Evolutionary conservation across 352 stramenopile genomes (phyloP).

Genomic region (Blastocystis sp.): DNA sequence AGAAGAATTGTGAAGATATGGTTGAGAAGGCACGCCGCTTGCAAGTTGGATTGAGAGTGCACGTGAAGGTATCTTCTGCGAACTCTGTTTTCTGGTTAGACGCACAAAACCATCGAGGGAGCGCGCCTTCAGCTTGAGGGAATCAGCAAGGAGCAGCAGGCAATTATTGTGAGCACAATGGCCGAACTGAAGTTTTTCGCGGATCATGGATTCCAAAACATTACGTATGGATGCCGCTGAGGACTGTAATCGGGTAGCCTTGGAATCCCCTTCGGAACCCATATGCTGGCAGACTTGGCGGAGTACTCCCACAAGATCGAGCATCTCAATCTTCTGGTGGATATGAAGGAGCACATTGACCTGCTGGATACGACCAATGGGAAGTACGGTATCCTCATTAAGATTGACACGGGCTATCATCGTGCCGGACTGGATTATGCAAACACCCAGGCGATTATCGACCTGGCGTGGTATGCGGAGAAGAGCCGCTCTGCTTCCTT

Average conservation of each 20-base stretch:
- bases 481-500: constrained; percentile 8
- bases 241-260: constrained; percentile 17
- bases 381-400: constrained; percentile 59
- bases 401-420: constrained; percentile 69
- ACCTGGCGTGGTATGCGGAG: not conserved
- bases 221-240: constrained; percentile 34
- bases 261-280: constrained; percentile 67
- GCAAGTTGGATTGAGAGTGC: constrained; percentile 5
- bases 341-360: constrained; percentile 59
- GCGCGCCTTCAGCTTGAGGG: constrained; percentile 51
- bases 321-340: constrained; percentile 51
- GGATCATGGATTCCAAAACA: constrained; percentile 66
- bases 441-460: not conserved
- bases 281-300: constrained; percentile 19
- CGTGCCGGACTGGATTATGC: constrained; percentile 39
- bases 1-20: constrained; percentile 41
- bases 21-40: not conserved
- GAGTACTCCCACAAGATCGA: constrained; percentile 47
- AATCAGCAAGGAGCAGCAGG: constrained; percentile 43
- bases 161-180: constrained; percentile 65
- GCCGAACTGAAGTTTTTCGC: constrained; percentile 66
- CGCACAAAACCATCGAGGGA: constrained; percentile 64
- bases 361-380: constrained; percentile 29
- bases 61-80: constrained; percentile 25
- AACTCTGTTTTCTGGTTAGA: not conserved